Percentiles rank a stretch among this genome's conserved stretches.
Conservation (phyloP, 2,329 filamentous ascomycete species). For the Ophiocordyceps robertsii region DNA sequence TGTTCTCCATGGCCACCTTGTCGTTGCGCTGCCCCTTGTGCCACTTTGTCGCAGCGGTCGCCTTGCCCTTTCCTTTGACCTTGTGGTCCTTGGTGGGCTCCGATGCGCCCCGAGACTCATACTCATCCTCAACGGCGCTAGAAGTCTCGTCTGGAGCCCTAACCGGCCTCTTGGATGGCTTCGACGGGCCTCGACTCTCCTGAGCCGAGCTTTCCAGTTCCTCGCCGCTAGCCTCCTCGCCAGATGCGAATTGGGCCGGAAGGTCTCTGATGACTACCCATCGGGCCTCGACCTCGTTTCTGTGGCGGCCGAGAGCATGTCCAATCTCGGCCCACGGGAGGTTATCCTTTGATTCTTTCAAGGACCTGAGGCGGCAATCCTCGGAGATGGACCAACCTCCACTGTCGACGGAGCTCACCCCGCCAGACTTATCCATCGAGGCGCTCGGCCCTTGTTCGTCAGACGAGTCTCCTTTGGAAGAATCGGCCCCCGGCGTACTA, state of each 20-base stretch:
- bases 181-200: background rate
- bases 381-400: slow-evolving; percentile 20
- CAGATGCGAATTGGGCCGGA: background rate
- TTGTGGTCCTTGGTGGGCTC: background rate
- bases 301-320: slow-evolving; percentile 11
- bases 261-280: slow-evolving; percentile 18
- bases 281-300: slow-evolving; percentile 15
- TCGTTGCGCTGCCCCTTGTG: slow-evolving; percentile 8
- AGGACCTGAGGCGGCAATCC: slow-evolving; percentile 17
- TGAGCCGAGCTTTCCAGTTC: background rate
- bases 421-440: background rate
- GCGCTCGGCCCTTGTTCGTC: background rate
- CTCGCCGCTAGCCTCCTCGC: slow-evolving; percentile 1
- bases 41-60: slow-evolving; percentile 3
- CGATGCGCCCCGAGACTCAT: background rate
- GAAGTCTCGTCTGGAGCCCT: background rate
- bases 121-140: background rate
- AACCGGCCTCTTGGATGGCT: background rate
- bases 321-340: slow-evolving; percentile 18
- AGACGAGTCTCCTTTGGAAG: slow-evolving; percentile 1
- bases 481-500: slow-evolving; percentile 3
- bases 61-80: slow-evolving; percentile 3
- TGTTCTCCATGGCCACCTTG: slow-evolving; percentile 9
- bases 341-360: slow-evolving; percentile 16
- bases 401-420: background rate